A percentile compares a stretch with the other conserved stretches of the same genome.
Conservation (phyloP, 1,284 basidiomycete genomes). For the Ganoderma resinaceum region DNA sequence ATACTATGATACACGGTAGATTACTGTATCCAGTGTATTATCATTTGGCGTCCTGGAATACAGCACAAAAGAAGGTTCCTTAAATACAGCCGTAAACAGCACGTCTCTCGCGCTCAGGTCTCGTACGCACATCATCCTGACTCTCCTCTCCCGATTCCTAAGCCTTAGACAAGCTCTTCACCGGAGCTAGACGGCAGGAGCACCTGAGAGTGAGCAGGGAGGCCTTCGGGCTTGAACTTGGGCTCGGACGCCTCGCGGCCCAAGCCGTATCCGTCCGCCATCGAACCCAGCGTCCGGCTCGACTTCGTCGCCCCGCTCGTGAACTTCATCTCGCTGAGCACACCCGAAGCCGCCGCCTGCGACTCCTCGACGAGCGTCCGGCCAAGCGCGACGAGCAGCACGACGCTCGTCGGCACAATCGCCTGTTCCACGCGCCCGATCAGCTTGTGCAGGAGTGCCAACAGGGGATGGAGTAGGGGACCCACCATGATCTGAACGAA, state of each 20-base stretch:
- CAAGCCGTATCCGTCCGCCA: neutral
- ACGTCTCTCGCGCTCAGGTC: too few relatives aligned
- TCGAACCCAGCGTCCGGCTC: neutral
- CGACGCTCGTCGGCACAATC: neutral
- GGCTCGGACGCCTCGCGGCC: neutral
- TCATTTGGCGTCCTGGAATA: too few relatives aligned
- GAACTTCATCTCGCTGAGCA: constrained; percentile 5
- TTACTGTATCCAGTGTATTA: too few relatives aligned
- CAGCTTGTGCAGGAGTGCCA: neutral
- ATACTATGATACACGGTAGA: too few relatives aligned
- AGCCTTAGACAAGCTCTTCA: neutral
- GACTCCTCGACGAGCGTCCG: neutral
- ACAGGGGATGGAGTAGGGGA: too few relatives aligned
- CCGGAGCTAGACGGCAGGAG: neutral
- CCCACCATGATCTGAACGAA: constrained; percentile 13
- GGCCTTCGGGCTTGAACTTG: neutral
- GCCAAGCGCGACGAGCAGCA: neutral
- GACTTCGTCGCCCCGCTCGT: neutral
- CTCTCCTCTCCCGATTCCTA: too few relatives aligned
- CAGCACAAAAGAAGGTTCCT: too few relatives aligned
- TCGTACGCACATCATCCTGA: too few relatives aligned
- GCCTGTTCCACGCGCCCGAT: neutral
- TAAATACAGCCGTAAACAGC: too few relatives aligned
- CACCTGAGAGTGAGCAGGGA: neutral
- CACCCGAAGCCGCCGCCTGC: neutral